Evolutionary conservation across 495 filamentous ascomycete species (phyloP).

Genomic region (Hyaloscypha bicolor): DNA sequence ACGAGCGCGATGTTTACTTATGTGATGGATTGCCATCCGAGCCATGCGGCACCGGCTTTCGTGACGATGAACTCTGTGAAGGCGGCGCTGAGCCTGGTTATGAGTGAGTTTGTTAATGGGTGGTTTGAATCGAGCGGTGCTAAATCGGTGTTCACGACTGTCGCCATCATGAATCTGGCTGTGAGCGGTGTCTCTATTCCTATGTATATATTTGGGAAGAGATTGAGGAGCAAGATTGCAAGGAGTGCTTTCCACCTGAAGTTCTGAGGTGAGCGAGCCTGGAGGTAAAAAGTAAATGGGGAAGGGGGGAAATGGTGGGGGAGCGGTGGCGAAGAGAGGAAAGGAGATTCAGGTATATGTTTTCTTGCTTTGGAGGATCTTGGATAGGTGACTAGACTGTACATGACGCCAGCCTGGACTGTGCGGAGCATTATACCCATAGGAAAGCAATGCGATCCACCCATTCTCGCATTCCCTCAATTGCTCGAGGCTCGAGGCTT

Average conservation of each 20-base stretch:
- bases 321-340: neutral
- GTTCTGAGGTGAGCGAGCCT: conserved; percentile 30
- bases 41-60: conserved; percentile 44
- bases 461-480: no score
- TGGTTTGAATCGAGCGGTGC: conserved; percentile 49
- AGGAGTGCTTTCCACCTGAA: conserved; percentile 46
- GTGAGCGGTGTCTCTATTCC: conserved; percentile 52
- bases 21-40: conserved; percentile 53
- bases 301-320: neutral
- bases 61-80: conserved; percentile 58
- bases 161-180: conserved; percentile 43
- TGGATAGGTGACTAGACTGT: no score
- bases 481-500: no score
- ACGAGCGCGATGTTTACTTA: conserved; percentile 55
- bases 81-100: conserved; percentile 48
- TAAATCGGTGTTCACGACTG: conserved; percentile 48
- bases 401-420: no score
- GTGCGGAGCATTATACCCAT: no score
- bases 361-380: no score
- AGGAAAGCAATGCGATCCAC: no score
- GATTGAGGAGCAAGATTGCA: conserved; percentile 44
- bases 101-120: conserved; percentile 55
- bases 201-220: conserved; percentile 57
- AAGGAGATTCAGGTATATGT: no score
- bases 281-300: neutral